These are phyloP conservation scores for Globisporangium spinosum DNA, from an alignment of 352 stramenopile species.

Conservation along the genomic window DNA sequence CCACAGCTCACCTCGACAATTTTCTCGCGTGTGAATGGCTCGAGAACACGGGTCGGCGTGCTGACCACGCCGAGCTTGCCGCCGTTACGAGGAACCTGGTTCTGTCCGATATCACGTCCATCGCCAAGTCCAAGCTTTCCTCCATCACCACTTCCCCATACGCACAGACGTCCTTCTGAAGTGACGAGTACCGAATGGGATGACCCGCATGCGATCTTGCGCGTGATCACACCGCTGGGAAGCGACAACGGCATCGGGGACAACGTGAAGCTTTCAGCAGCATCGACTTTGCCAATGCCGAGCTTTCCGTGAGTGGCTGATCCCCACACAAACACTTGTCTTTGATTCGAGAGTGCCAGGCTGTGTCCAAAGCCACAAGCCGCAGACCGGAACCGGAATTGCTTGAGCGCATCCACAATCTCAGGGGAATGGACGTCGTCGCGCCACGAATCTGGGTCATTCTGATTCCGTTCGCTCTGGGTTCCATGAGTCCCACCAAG, in stretches of 20 bases:
- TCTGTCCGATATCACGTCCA: conserved; percentile 49
- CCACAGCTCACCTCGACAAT: conserved; percentile 72
- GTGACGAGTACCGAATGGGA: conserved; percentile 75
- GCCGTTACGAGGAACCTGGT: conserved; percentile 55
- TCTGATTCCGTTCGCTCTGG: conserved; percentile 9
- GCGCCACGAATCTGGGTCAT: conserved; percentile 50
- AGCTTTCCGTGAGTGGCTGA: conserved; percentile 73
- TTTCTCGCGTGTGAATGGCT: conserved; percentile 37
- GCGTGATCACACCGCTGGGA: conserved; percentile 29
- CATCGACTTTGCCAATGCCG: conserved; percentile 41
- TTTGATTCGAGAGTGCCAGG: conserved; percentile 53
- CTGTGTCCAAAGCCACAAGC: conserved; percentile 70
- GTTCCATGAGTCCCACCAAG: conserved; percentile 36
- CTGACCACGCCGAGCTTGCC: conserved; percentile 40
- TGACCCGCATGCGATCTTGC: conserved; percentile 69
- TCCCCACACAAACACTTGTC: conserved; percentile 72
- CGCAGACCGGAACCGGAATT: conserved; percentile 50
- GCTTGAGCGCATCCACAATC: conserved; percentile 33
- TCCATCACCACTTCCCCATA: conserved; percentile 72
- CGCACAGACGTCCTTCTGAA: conserved; percentile 49
- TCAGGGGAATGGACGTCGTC: conserved; percentile 45
- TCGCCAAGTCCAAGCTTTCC: conserved; percentile 72
- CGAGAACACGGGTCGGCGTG: conserved; percentile 34
- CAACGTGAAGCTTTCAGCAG: conserved; percentile 64
- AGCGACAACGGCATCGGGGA: conserved; percentile 35